Conservation (phyloP, 305 asterid species). For the Andrographis paniculata region DNA sequence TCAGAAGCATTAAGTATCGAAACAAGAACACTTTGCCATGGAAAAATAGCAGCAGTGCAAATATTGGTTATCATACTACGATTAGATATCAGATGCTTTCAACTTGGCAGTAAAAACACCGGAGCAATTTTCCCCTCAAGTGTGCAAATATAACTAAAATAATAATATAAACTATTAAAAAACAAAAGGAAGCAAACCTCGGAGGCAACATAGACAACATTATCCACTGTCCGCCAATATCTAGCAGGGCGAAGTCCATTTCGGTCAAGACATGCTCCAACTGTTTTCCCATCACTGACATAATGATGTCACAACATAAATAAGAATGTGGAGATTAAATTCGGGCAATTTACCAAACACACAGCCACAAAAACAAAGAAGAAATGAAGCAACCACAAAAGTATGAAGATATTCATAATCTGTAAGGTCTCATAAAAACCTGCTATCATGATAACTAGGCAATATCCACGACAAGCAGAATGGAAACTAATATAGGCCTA, state of each 20-base stretch:
- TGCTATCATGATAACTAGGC: too few species aligned
- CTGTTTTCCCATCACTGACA: conserved; percentile 95
- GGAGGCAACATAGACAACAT: conserved; percentile 96
- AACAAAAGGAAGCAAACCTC: conserved; percentile 54
- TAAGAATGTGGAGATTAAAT: conserved; percentile 4
- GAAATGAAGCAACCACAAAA: too few species aligned
- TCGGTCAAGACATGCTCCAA: conserved; percentile 99
- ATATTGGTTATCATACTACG: conserved; percentile 1
- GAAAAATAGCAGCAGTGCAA: not conserved
- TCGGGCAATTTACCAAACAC: not conserved
- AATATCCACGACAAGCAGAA: too few species aligned
- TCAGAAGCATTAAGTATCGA: conserved; percentile 1
- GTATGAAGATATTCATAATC: too few species aligned
- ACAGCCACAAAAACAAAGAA: not conserved
- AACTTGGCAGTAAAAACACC: not conserved
- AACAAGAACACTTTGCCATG: not conserved
- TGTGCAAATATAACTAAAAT: too few species aligned
- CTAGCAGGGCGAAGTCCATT: conserved; percentile 99
- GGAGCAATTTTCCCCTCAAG: conserved; percentile 4
- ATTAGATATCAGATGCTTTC: conserved; percentile 13
- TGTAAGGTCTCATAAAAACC: too few species aligned
- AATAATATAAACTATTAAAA: not conserved
- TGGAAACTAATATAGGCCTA: too few species aligned
- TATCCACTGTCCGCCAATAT: conserved; percentile 95
- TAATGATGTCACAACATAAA: conserved; percentile 12